phyloP scores from a whole-genome alignment of 257 asterid species.

The Scutellaria baicalensis region DNA sequence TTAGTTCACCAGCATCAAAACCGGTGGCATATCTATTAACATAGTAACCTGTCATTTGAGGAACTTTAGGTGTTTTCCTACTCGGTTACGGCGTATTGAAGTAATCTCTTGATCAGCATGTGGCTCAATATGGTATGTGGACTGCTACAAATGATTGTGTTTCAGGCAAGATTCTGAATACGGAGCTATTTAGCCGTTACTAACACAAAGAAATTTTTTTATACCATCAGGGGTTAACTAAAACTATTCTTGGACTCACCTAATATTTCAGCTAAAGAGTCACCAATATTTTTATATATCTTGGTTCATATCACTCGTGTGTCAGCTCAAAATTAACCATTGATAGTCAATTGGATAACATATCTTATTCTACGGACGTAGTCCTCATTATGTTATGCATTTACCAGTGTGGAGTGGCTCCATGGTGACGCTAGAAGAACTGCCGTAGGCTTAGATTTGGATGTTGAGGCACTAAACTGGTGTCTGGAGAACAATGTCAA shows the following conservation, averaged over 20 bases:
- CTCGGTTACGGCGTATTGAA: neutral
- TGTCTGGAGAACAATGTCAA: constrained; percentile 68
- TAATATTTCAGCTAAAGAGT: neutral
- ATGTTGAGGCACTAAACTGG: constrained; percentile 82
- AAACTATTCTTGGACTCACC: neutral
- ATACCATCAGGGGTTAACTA: neutral
- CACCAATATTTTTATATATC: neutral
- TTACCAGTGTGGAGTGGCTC: constrained; percentile 84
- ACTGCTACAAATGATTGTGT: neutral
- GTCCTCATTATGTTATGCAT: constrained; percentile 15
- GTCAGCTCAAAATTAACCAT: neutral
- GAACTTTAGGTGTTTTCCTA: neutral
- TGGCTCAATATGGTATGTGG: neutral
- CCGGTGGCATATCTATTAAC: neutral
- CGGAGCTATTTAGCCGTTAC: neutral
- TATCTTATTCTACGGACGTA: neutral
- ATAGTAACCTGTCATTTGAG: neutral
- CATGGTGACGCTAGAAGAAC: constrained; percentile 82
- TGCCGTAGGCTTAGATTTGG: constrained; percentile 93
- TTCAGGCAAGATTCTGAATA: neutral
- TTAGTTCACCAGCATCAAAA: neutral
- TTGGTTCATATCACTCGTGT: neutral
- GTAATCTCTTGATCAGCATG: neutral
- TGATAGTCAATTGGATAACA: neutral
- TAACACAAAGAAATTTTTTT: neutral